A percentile compares a stretch with the other conserved stretches of the same genome.
Conservation (phyloP, 2,329 filamentous ascomycete species). For the Fusarium protoensiforme region DNA sequence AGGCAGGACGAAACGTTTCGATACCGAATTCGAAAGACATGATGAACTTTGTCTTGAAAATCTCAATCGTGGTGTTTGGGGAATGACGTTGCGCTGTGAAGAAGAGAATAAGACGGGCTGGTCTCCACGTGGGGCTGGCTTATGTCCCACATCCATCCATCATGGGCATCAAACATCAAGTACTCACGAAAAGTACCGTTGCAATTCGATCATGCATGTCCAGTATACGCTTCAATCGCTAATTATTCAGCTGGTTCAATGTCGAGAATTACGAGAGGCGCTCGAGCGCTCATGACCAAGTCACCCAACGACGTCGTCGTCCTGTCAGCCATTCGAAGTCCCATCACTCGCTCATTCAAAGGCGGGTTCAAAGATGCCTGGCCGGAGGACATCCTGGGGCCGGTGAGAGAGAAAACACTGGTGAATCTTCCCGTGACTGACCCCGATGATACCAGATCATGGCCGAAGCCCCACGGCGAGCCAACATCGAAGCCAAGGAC, state of each 20-base stretch:
- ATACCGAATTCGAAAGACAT: conserved; percentile 13
- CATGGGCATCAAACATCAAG: not conserved
- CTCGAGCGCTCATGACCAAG: conserved; percentile 57
- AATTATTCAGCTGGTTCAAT: not conserved
- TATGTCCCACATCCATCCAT: not conserved
- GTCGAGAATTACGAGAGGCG: not conserved
- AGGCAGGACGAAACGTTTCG: conserved; percentile 1
- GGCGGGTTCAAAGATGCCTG: conserved; percentile 87
- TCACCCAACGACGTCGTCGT: conserved; percentile 84
- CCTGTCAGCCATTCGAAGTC: conserved; percentile 88
- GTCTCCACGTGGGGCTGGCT: not conserved
- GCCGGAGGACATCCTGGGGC: conserved; percentile 85
- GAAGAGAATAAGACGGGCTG: not conserved
- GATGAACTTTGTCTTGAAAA: not conserved
- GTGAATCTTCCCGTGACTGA: fast-evolving
- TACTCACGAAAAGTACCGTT: not conserved
- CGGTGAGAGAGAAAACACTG: conserved; percentile 51
- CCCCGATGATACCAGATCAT: not conserved
- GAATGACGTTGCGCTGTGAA: not conserved
- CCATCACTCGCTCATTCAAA: conserved; percentile 83
- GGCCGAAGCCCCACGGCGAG: conserved; percentile 44
- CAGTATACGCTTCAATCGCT: not conserved
- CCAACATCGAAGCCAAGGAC: conserved; percentile 63
- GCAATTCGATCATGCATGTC: not conserved
- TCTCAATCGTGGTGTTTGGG: not conserved